Conservation (phyloP, 2,329 filamentous ascomycete species). For the Penicillium sp. region DNA sequence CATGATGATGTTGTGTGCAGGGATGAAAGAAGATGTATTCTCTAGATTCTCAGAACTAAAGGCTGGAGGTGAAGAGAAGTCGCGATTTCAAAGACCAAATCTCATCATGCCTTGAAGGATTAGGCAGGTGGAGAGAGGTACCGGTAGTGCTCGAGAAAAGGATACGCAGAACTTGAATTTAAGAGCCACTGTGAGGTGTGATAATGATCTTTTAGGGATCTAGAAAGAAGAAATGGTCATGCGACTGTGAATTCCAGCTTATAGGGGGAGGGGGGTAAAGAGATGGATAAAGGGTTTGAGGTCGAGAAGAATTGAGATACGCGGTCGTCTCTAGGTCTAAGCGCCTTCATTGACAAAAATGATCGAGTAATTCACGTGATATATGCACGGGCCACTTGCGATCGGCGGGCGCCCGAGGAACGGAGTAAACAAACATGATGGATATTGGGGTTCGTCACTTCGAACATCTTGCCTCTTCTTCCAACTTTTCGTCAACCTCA, state of each 20-base stretch:
- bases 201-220: not conserved
- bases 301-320: not conserved
- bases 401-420: constrained; percentile 37
- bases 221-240: not conserved
- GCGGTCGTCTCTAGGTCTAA: constrained; percentile 9
- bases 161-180: not conserved
- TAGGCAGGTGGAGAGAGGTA: not conserved
- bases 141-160: not conserved
- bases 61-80: not conserved
- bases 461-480: constrained; percentile 11
- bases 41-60: not conserved
- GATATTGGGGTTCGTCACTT: constrained; percentile 16
- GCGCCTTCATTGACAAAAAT: constrained; percentile 21
- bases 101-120: constrained; percentile 17
- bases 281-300: not conserved
- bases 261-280: not conserved
- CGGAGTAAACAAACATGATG: constrained; percentile 43
- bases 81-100: constrained; percentile 20
- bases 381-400: constrained; percentile 21
- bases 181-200: not conserved
- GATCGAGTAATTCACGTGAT: constrained; percentile 32
- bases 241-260: not conserved
- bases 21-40: not conserved
- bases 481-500: constrained; percentile 1
- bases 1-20: constrained; percentile 35